Conservation (phyloP, 305 asterid genomes). For the Fraxinus floribunda region DNA sequence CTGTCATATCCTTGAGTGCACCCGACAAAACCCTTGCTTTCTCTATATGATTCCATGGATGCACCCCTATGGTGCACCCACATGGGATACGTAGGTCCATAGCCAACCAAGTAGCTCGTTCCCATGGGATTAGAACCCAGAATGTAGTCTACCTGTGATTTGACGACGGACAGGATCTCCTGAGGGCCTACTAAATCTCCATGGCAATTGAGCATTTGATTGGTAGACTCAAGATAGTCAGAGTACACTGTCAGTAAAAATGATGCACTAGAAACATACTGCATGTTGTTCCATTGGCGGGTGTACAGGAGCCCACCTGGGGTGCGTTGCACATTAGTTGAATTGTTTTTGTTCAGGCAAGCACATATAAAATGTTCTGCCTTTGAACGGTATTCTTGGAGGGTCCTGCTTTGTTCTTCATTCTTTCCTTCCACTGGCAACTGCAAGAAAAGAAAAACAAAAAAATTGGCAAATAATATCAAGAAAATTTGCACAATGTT, state of each 20-base stretch:
- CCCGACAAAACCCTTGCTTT: constrained; percentile 55
- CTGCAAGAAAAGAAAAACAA: constrained; percentile 33
- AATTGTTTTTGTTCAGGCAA: constrained; percentile 47
- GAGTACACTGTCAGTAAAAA: constrained; percentile 58
- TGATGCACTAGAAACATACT: constrained; percentile 65
- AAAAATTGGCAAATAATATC: not conserved
- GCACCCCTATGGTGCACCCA: constrained; percentile 83
- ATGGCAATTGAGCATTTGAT: constrained; percentile 47
- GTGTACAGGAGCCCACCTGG: constrained; percentile 69
- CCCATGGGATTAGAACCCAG: constrained; percentile 75
- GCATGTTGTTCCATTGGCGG: constrained; percentile 92
- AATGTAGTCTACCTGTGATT: constrained; percentile 72
- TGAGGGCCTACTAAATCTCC: constrained; percentile 34
- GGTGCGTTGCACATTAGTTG: constrained; percentile 59
- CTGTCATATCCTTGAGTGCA: constrained; percentile 83
- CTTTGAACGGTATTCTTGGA: constrained; percentile 50
- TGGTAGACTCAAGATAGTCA: constrained; percentile 52
- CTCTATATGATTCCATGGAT: constrained; percentile 58
- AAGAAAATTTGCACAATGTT: not conserved
- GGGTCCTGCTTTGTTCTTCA: constrained; percentile 26
- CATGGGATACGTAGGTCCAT: constrained; percentile 52
- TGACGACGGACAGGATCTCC: constrained; percentile 51
- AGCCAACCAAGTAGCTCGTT: constrained; percentile 78
- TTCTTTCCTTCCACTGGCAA: constrained; percentile 42
- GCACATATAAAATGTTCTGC: constrained; percentile 64